These are phyloP conservation scores for Calocera viscosa DNA, from an alignment of 768 basidiomycete genomes.

Conservation along the genomic window DNA sequence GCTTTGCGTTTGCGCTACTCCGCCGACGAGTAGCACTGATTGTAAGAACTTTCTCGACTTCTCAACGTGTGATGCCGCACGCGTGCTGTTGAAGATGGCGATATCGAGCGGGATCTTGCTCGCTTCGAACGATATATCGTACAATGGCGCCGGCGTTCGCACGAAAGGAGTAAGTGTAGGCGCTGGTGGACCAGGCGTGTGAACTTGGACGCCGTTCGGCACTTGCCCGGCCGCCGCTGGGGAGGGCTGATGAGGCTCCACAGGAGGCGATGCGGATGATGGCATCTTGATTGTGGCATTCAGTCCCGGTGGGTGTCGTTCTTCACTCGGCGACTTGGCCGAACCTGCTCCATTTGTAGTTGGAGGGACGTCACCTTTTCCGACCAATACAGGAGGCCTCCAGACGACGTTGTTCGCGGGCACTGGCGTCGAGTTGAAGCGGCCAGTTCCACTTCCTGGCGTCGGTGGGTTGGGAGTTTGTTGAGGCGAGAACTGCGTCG, in stretches of 20 bases:
- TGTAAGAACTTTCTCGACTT: conserved; percentile 81
- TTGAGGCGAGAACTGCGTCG: not conserved
- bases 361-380: not conserved
- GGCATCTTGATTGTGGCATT: conserved; percentile 6
- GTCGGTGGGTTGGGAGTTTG: not conserved
- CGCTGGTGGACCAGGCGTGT: not conserved
- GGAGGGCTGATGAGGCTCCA: not conserved
- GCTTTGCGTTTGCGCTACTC: conserved; percentile 37
- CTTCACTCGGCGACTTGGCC: not conserved
- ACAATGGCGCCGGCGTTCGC: conserved; percentile 11
- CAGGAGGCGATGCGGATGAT: not conserved
- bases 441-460: not conserved
- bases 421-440: not conserved
- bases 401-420: not conserved
- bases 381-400: not conserved
- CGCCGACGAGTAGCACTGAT: conserved; percentile 78
- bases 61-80: conserved; percentile 79
- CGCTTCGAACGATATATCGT: conserved; percentile 70
- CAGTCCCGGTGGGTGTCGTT: not conserved
- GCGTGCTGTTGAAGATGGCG: conserved; percentile 81
- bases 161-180: not conserved
- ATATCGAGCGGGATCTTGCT: conserved; percentile 85
- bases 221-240: not conserved
- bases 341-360: not conserved
- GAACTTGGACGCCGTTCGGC: not conserved